Conservation (phyloP, 257 asterid genomes). For the Solanum acaule region DNA sequence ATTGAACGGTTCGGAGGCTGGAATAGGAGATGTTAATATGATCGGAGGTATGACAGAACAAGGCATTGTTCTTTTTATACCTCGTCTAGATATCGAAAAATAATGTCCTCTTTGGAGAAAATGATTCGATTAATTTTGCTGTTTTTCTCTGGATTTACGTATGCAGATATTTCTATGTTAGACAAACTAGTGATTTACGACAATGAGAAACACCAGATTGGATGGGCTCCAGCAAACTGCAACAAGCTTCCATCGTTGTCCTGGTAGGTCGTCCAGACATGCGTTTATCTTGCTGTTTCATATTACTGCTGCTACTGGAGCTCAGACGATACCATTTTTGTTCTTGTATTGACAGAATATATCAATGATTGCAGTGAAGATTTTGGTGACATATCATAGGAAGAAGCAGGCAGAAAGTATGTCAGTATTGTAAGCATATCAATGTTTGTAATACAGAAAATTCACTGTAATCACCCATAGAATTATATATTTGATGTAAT, state of each 20-base stretch:
- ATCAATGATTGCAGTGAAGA: not conserved
- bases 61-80: not conserved
- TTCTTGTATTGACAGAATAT: not conserved
- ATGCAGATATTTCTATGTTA: conserved; percentile 65
- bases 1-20: conserved; percentile 66
- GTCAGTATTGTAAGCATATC: not conserved
- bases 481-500: not conserved
- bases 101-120: not conserved
- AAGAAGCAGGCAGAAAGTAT: not conserved
- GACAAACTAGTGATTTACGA: conserved; percentile 86
- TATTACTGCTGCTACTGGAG: not conserved
- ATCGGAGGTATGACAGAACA: conserved; percentile 59
- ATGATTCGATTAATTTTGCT: too few species aligned
- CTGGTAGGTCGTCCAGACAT: not conserved
- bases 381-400: not conserved
- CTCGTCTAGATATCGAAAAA: not conserved
- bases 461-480: not conserved
- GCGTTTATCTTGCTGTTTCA: not conserved
- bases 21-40: conserved; percentile 42
- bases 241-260: conserved; percentile 23
- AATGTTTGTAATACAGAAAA: not conserved
- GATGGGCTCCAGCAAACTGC: conserved; percentile 57
- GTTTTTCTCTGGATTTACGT: not conserved
- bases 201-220: conserved; percentile 58
- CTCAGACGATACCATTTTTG: not conserved